Evolutionary conservation across 768 basidiomycete species (phyloP).

Genomic region (Melanogaster broomeanus): DNA sequence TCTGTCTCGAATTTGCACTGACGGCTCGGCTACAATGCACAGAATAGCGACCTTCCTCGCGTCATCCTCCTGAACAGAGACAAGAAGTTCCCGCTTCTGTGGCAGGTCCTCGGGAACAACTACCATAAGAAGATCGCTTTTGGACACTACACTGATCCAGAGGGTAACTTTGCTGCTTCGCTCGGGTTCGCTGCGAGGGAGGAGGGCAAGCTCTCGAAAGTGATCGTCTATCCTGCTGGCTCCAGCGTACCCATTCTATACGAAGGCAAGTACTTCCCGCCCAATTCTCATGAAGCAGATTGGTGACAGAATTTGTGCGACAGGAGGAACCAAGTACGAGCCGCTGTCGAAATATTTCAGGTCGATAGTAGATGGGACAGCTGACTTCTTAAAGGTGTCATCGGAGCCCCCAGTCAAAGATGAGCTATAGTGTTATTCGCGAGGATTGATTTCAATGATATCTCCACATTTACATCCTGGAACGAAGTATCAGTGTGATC

Average conservation of each 20-base stretch:
- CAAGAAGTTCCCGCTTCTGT: conserved; percentile 74
- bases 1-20: neutral
- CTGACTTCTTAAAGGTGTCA: conserved; percentile 47
- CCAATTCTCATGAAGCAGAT: neutral
- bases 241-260: conserved; percentile 60
- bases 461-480: neutral
- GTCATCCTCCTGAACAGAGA: conserved; percentile 75
- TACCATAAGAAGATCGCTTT: conserved; percentile 65
- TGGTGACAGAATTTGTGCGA: neutral
- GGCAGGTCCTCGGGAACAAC: conserved; percentile 78
- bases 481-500: neutral
- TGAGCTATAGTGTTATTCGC: conserved; percentile 24
- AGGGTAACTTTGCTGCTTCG: conserved; percentile 56
- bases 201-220: conserved; percentile 57
- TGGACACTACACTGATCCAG: conserved; percentile 63
- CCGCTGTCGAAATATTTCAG: conserved; percentile 74
- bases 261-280: conserved; percentile 50
- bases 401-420: conserved; percentile 37
- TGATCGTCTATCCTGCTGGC: conserved; percentile 69
- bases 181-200: conserved; percentile 60
- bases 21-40: neutral
- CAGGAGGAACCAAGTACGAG: conserved; percentile 74
- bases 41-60: conserved; percentile 49
- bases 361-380: conserved; percentile 68
- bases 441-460: neutral